Percentiles rank a stretch among this genome's conserved stretches.
Evolutionary conservation across 495 filamentous ascomycete species (phyloP).

Genomic region (Aspergillus affinis): DNA sequence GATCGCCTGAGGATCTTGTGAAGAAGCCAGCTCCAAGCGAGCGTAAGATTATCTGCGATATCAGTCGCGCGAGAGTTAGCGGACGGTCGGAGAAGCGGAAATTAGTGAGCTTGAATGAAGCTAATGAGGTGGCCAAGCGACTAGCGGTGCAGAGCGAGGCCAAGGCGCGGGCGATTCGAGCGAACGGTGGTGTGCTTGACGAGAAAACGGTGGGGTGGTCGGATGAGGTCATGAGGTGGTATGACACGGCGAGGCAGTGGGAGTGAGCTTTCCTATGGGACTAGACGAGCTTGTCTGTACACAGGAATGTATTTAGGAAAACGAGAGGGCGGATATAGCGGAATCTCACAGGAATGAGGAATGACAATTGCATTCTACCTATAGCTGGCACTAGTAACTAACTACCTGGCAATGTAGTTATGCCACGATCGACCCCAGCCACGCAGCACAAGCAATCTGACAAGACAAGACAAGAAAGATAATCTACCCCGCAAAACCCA

Average conservation of each 20-base stretch:
- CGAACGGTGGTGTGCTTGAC: neutral
- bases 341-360: too few species aligned
- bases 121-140: slow-evolving; percentile 70
- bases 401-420: too few species aligned
- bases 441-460: too few species aligned
- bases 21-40: neutral
- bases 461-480: too few species aligned
- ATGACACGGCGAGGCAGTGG: neutral
- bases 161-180: neutral
- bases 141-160: slow-evolving; percentile 40
- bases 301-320: too few species aligned
- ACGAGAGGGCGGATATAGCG: too few species aligned
- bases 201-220: neutral
- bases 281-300: too few species aligned
- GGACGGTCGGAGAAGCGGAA: slow-evolving; percentile 45
- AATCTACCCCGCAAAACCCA: too few species aligned
- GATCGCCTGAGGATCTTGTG: neutral
- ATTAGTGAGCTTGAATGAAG: slow-evolving; percentile 67
- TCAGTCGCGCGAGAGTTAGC: slow-evolving; percentile 23
- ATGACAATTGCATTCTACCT: too few species aligned
- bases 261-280: neutral
- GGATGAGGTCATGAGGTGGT: slow-evolving; percentile 9
- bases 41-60: slow-evolving; percentile 19
- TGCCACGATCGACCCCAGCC: too few species aligned
- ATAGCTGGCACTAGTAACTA: too few species aligned